phyloP scores from a whole-genome alignment of 2,329 filamentous ascomycete genomes.

The Apiospora marii region DNA sequence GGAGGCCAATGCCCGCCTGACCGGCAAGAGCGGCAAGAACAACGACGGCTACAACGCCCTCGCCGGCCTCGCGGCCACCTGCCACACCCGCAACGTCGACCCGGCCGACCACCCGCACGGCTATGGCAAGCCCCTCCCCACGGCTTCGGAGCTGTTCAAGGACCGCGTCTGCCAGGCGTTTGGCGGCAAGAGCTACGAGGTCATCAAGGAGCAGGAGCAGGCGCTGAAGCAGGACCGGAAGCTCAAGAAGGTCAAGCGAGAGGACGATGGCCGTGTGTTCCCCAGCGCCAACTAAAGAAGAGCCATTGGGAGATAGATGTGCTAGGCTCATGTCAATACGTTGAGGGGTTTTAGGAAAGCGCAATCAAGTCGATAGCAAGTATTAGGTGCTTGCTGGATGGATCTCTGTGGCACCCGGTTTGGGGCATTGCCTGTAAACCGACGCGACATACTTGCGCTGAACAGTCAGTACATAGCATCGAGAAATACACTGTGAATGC shows the following conservation, averaged over 20 bases:
- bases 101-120: constrained; percentile 13
- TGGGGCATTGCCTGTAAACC: background rate
- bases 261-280: background rate
- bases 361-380: background rate
- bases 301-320: background rate
- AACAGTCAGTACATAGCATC: background rate
- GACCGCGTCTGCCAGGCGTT: background rate
- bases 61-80: constrained; percentile 12
- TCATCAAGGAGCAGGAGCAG: background rate
- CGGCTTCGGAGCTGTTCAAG: background rate
- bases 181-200: background rate
- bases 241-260: constrained; percentile 6
- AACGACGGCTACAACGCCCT: background rate
- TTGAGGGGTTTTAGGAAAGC: background rate
- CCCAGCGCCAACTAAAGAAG: background rate
- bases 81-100: constrained; percentile 4
- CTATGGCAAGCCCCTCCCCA: background rate
- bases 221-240: background rate
- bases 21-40: background rate
- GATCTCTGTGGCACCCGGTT: background rate
- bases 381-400: background rate
- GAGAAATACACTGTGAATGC: background rate
- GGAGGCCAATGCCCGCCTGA: background rate
- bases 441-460: background rate
- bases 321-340: background rate